Evolutionary conservation across 2,329 filamentous ascomycete species (phyloP), one percentile per base, ranked within the genome.

Genomic region (Clonostachys chloroleuca): DNA sequence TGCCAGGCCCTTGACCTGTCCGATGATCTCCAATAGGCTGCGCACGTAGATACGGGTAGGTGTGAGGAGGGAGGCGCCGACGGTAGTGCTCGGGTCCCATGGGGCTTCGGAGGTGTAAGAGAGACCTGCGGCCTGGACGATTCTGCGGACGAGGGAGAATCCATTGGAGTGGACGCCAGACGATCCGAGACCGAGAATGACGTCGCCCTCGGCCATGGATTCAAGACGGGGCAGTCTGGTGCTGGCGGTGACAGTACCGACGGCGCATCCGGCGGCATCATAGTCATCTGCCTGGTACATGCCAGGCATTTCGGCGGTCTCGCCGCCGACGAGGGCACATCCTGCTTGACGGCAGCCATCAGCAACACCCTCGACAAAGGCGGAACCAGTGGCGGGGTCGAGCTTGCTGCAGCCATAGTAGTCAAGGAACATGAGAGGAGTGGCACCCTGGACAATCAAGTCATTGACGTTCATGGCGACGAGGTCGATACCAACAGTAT

Each of bases 391-490:
- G 36, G 83, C 75, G 9, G 92, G 81, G 55, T 95, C 83, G 18
- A 99, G 81, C 65, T 86, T 87, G 66, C 89, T 91, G 77, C 92
- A 96, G 51, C 91, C 92, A 69, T 95, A 96, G 78, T 95, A 97
- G 73, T 99, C 94, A 52, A 97, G 84, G 79, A 99, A 97, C 77
- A 94, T 94, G 54, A 97, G 78, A 3, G 94, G 92, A 56, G 94
- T 89, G 12, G 94, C 94, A 47, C 94, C 94, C 72, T 97, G 92
- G 9, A 97, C 94, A 45, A 99, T 86, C 0, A 99, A 78, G 61
- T 99, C 94, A 67, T 99, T 99, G 63, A 97, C 94, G 66, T 96
- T 97, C 92, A 97, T 97, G 55, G 94, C 94, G 5, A 99, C 94
- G 35, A 99, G 80, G 64, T 99, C 94, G 57, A 99, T 91, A 51